Evolutionary conservation across 2,329 filamentous ascomycete genomes (phyloP), one percentile per base, ranked within the genome.

Genomic region (Tolypocladium inflatum): DNA sequence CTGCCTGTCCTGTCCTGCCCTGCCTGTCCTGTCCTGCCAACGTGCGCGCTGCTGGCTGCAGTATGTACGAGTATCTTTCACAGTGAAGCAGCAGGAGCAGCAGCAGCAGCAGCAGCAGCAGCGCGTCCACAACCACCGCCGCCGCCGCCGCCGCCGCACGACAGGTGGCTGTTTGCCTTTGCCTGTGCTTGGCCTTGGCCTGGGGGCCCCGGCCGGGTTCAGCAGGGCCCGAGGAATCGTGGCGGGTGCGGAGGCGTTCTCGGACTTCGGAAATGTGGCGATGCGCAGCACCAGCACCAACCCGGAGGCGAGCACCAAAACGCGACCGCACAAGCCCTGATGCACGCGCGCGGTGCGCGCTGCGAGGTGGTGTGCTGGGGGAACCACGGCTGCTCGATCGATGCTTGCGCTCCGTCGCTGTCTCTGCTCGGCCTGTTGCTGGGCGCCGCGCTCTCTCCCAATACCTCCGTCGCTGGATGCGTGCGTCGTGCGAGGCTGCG

Each of bases 161-260:
- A 45, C 43, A 26, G 19, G 11, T 19, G 43, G 43, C 43, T 45
- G 21, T 30, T n/a, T n/a, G n/a, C n/a, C n/a, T n/a, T 26, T 45
- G 42, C 11, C 42, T 13, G 42, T 19, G 23, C 43, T 48, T 21
- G 38, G 11, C 8, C n/a, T 2, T 30, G 26, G n/a, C n/a, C n/a
- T n/a, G 26, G 43, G 23, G 23, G 17, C 17, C 8, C 50, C 19
- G 21, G 41, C 55, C 43, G 50, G 54, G 41, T 57, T 57, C 55
- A 54, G 57, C 54, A 60, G 53, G 57, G 50, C 62, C 60, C 43
- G 55, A 58, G 33, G 63, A 63, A 62, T 63, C 65, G 63, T 67
- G 67, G 65, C 66, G 67, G 66, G 65, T 45, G 64, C 61, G 57
- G 59, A 57, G 55, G 54, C 50, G 57, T 42, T 26, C 43, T 45